phyloP scores from a whole-genome alignment of 331 rosid species.

The Quercus lobata region DNA sequence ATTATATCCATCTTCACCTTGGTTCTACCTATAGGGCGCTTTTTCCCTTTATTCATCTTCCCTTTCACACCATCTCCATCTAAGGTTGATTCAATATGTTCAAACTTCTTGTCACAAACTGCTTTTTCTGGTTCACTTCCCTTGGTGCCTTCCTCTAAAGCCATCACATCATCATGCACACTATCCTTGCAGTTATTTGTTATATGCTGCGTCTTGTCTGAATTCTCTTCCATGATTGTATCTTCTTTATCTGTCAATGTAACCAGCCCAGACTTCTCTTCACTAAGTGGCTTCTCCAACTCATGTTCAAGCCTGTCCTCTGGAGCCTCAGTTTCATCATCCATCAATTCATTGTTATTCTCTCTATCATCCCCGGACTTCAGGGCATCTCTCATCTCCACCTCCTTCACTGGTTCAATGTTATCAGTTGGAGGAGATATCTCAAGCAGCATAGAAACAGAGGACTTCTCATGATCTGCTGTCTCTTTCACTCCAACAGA shows the following conservation, averaged over 20 bases:
- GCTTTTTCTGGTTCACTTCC: slow-evolving; percentile 26
- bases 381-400: slow-evolving; percentile 12
- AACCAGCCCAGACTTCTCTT: slow-evolving; percentile 18
- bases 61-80: slow-evolving; percentile 13
- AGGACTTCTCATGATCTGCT: slow-evolving; percentile 12
- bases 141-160: slow-evolving; percentile 18
- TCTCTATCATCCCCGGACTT: slow-evolving; percentile 20
- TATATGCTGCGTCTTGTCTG: slow-evolving; percentile 21
- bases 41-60: slow-evolving; percentile 27
- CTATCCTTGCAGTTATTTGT: slow-evolving; percentile 5
- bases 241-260: slow-evolving; percentile 17
- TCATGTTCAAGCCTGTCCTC: slow-evolving; percentile 44
- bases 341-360: slow-evolving; percentile 33
- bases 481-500: slow-evolving; percentile 27
- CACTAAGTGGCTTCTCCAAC: slow-evolving; percentile 28
- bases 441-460: slow-evolving; percentile 20
- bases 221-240: slow-evolving; percentile 19
- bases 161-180: slow-evolving; percentile 29
- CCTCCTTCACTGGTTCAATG: slow-evolving; percentile 20
- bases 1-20: slow-evolving; percentile 20
- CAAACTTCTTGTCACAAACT: slow-evolving; percentile 1
- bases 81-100: slow-evolving; percentile 26
- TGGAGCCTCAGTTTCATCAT: slow-evolving; percentile 75
- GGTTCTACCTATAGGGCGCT: slow-evolving; percentile 27
- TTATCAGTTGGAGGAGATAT: slow-evolving; percentile 24